Base-by-base conservation (phyloP, 495 filamentous ascomycete species). In the Penicillium cosmopolitanum region DNA sequence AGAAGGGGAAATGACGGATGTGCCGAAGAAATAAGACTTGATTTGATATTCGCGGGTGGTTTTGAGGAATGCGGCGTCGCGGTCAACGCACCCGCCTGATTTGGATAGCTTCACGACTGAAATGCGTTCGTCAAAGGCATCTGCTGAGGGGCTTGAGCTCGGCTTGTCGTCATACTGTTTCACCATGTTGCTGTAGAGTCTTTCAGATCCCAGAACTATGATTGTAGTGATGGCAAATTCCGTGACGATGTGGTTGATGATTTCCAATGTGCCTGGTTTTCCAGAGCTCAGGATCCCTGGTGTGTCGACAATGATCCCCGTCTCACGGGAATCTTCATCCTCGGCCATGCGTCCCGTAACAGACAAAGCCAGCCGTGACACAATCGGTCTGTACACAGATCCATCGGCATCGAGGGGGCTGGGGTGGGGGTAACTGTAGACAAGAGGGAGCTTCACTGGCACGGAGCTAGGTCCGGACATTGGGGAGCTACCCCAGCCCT, bases 1-100 rank as follows among this genome's bases (percentile, higher is more conserved):
- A 0, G 74, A 68, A 18, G 73, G 71, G 0, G 75, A 67, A 0
- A 74, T 67, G 23, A 74, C 75, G 0, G 81, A 61, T 58, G 88
- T 87, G 3, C 95, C 95, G 71, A 97, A 98, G 79, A 98, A 99
- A 73, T 98, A 99, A 56, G 93, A 86, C 54, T 87, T 87, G 16
- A 97, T 92, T 33, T 89, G 85, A 0, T 86, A 85, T 58, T 94
- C 89, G 25, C 87, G 80, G 4, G 84, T 72, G 31, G 83, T 79
- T 57, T 88, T 89, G 78, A 92, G 83, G 70, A 90, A 97, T 1
- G 78, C 71, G 12, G 85, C 83, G 60, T 96, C 92, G 40, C 92
- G 82, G 62, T 93, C 87, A 12, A 92, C 92, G 51, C 90, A 93
- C 6, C 95, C 95, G 15, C 92, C 92, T 0, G 92, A 95, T 71